Conservation (phyloP, 2,329 filamentous ascomycete genomes). For the Chrysoporthe austroafricana region DNA sequence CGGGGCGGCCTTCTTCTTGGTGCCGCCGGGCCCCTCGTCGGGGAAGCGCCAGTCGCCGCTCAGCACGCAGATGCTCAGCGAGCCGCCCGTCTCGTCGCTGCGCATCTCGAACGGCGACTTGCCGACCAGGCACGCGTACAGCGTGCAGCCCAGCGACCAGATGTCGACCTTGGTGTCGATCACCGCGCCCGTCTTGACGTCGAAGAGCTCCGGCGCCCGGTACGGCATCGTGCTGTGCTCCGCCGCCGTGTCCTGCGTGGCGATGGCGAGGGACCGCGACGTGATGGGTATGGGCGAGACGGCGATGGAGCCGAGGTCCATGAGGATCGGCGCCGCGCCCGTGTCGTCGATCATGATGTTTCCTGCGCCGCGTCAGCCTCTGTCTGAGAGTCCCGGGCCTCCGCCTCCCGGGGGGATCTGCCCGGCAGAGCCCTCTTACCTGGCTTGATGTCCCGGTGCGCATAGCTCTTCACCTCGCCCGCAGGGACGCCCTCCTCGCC, state of each 20-base stretch:
- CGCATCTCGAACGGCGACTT: slow-evolving; percentile 97
- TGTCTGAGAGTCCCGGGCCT: too few relatives aligned
- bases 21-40: slow-evolving; percentile 73
- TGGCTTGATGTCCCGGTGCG: slow-evolving; percentile 96
- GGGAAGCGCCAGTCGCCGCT: slow-evolving; percentile 97
- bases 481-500: slow-evolving; percentile 69
- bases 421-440: slow-evolving; percentile 55
- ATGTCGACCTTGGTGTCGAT: slow-evolving; percentile 98
- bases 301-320: slow-evolving; percentile 93
- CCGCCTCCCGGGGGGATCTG: too few relatives aligned
- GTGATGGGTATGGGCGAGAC: slow-evolving; percentile 88
- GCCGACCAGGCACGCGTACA: slow-evolving; percentile 94
- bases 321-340: slow-evolving; percentile 85
- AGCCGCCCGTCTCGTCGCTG: slow-evolving; percentile 94
- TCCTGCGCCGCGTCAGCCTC: slow-evolving; percentile 47
- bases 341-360: slow-evolving; percentile 99
- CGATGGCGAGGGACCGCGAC: slow-evolving; percentile 84
- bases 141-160: slow-evolving; percentile 96
- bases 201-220: slow-evolving; percentile 94
- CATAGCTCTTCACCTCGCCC: slow-evolving; percentile 77
- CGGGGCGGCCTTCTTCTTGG: slow-evolving; percentile 45
- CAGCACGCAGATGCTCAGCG: slow-evolving; percentile 86
- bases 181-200: slow-evolving; percentile 89
- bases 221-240: slow-evolving; percentile 99
- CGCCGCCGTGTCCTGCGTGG: slow-evolving; percentile 90